Base-by-base conservation (phyloP, 805 yeast genomes). In the Starmera amethionina region DNA sequence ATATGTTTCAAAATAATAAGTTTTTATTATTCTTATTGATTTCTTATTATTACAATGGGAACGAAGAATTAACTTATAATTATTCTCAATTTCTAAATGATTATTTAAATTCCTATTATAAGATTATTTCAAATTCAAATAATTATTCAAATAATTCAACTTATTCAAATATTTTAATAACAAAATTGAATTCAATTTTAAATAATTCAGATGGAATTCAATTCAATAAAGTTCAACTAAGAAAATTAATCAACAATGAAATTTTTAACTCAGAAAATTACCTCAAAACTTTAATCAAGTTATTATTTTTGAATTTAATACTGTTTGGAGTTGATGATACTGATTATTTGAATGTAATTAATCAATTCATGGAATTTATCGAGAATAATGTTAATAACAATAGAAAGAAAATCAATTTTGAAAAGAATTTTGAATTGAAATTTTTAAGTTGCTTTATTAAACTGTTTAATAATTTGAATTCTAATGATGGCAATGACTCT, bases 391-490 rank as follows among this genome's bases (percentile, higher is more conserved):
- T 54, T 32, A 53, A 54, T 32, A 35, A 43, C n/a, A 48, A 52
- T 33, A 49, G 59, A 37, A 54, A 52, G 37, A 51, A 50, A 33
- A 38, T 54, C 13, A 51, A 49, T 36, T 50, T 54, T 34, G 53
- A 49, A 25, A 52, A 53, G 34, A 41, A 44, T 15, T 32, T 34
- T 5, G 43, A 45, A 15, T 40, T 53, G 35, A 41, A 47, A 39
- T 48, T 51, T 40, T 46, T 54, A 36, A 50, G 45, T 30, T 39
- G 42, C 6, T 40, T 42, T 22, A 30, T 39, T 8, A 38, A 41
- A 18, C 8, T 50, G 25, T 36, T 50, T 12, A 41, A 40, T 8
- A 30, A 27, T 1, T 30, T 36, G 12, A 33, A 40, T 13, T 28
- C n/a, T 15, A 25, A 25, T 25, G 35, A 13, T 14, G 31, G 16